Conservation (phyloP, 2,329 filamentous ascomycete species). For the Cladophialophora bantiana region DNA sequence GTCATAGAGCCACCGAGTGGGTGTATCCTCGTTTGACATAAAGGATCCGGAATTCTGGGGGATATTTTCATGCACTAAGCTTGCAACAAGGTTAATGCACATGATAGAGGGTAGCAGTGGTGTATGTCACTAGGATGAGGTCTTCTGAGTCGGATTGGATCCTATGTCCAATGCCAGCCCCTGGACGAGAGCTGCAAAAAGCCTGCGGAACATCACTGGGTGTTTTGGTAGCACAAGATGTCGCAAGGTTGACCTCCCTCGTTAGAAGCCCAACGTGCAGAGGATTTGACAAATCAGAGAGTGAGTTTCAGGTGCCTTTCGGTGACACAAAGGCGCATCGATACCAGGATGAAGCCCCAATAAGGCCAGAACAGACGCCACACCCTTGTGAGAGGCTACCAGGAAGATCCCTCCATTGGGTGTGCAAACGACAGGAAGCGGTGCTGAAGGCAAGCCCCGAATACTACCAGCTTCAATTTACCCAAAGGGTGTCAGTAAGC, state of each 20-base stretch:
- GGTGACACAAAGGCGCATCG: constrained; percentile 34
- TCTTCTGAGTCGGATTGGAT: constrained; percentile 19
- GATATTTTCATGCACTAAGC: constrained; percentile 20
- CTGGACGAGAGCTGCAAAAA: constrained; percentile 31
- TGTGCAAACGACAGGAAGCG: constrained; percentile 12
- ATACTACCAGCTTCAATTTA: constrained; percentile 12
- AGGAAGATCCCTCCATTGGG: constrained; percentile 20
- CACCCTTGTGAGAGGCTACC: constrained; percentile 12
- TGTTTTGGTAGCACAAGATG: constrained; percentile 33
- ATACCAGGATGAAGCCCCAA: constrained; percentile 26
- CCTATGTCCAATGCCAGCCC: constrained; percentile 29
- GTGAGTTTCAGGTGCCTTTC: constrained; percentile 19
- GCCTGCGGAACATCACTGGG: constrained; percentile 35
- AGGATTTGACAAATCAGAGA: constrained; percentile 35
- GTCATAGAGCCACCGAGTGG: background rate
- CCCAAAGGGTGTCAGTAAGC: background rate
- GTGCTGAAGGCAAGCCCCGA: constrained; percentile 12
- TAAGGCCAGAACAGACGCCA: constrained; percentile 21
- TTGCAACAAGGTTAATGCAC: constrained; percentile 25
- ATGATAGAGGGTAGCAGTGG: constrained; percentile 28
- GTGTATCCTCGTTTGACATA: background rate
- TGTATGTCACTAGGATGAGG: constrained; percentile 17
- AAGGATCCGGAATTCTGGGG: constrained; percentile 6
- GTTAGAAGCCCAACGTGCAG: constrained; percentile 15
- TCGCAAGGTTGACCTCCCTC: constrained; percentile 32